Base-by-base conservation (phyloP, 1,284 basidiomycete species). In the Boletus sp. region DNA sequence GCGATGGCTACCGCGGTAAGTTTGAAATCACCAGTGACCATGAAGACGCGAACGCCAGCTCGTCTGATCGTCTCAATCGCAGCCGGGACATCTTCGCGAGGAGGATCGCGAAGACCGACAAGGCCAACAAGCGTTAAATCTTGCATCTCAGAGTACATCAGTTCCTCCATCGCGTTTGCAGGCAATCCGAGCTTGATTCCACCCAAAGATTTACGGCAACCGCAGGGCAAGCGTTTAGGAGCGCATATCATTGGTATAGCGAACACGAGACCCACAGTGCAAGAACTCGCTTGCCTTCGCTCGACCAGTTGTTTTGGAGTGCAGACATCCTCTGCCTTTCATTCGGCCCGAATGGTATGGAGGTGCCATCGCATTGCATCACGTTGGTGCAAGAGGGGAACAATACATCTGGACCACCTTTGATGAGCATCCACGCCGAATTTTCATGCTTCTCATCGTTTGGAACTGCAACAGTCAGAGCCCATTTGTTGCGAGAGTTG, bases 401-500 rank as follows among this genome's bases (percentile, higher is more conserved):
- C n/a, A 83, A 70, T 13, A 81, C 69, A 48, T 83, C 81, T 0
- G 81, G 81, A 1, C 78, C 81, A 27, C 81, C 80, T 60, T 82
- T 81, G 60, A 73, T 67, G 45, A 78, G 63, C 44, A 82, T 67
- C 55, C 72, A 61, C 27, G 26, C 46, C 2, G 48, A 16, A 22
- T 20, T 22, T 14, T 46, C 42, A 2, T 25, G 8, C 34, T 58
- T 50, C 40, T 39, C 48, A 6, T 46, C 37, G 14, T 46, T 55
- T 25, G 51, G 43, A n/a, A 47, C 46, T 0, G 40, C 42, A 32
- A 59, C 36, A 6, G 57, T 61, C 22, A 81, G 68, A 72, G 82
- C 82, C 72, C 77, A 84, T 59, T 84, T 84, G 59, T 82, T 81
- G 58, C 74, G 76, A 13, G 80, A 82, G 64, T 79, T 82, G 70